These are phyloP conservation scores for Solanum chaucha DNA, from an alignment of 257 asterid genomes.

Conservation along the genomic window DNA sequence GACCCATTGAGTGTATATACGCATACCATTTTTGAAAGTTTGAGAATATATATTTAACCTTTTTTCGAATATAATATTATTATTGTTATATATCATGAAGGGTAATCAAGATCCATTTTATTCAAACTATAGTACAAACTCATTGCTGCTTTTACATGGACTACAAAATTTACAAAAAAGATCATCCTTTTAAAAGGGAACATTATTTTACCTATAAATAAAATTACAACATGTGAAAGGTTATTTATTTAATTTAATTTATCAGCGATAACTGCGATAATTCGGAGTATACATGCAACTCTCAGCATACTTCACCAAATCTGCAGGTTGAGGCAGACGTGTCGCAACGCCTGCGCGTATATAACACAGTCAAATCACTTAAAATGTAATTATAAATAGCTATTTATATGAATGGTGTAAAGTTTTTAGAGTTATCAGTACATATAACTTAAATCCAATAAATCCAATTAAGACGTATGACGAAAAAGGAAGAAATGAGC, in stretches of 20 bases:
- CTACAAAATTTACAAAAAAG: background rate
- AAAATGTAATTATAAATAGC: background rate
- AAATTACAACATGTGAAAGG: background rate
- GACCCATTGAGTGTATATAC: no score
- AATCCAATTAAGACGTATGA: background rate
- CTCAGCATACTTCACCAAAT: conserved; percentile 79
- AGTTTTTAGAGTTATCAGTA: background rate
- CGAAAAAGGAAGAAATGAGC: background rate
- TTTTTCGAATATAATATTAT: no score
- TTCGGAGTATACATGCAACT: conserved; percentile 95
- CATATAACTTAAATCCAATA: background rate
- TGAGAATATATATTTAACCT: no score
- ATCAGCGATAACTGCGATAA: conserved; percentile 56
- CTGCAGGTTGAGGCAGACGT: conserved; percentile 71
- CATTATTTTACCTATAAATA: background rate
- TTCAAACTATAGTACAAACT: background rate
- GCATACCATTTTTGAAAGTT: no score
- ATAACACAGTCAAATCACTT: background rate
- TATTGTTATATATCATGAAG: background rate
- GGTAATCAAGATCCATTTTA: background rate
- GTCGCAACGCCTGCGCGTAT: conserved; percentile 55
- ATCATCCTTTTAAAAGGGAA: background rate
- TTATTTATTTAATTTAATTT: background rate
- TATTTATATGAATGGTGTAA: background rate
- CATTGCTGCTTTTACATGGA: background rate